These are phyloP conservation scores for Echeveria elegans DNA, from an alignment of 164 flowering plant species.

Conservation along the genomic window DNA sequence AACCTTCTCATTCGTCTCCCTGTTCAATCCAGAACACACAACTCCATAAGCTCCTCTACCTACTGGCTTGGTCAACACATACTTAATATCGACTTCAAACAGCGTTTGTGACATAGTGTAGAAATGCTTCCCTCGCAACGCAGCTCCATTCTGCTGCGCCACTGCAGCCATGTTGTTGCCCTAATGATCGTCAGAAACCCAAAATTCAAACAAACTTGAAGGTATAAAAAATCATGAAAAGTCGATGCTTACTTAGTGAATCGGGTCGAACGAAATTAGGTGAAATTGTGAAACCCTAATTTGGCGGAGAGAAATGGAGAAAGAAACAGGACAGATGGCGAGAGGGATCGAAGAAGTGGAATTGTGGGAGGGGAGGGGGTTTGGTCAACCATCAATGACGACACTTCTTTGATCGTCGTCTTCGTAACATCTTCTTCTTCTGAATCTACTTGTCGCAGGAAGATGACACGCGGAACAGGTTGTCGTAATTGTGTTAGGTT, in stretches of 20 bases:
- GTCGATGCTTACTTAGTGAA: no score
- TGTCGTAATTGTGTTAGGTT: no score
- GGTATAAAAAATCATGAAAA: no score
- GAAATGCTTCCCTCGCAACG: conserved; percentile 27
- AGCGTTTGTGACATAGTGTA: conserved; percentile 35
- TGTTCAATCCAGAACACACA: conserved; percentile 37
- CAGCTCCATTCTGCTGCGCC: conserved; percentile 30
- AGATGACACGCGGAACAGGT: not conserved
- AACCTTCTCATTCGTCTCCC: conserved; percentile 34
- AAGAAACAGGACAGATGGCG: not conserved
- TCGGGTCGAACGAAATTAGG: no score
- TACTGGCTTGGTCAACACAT: conserved; percentile 30
- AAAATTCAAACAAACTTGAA: no score
- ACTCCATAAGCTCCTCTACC: conserved; percentile 40
- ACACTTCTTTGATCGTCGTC: not conserved
- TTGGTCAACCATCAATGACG: not conserved
- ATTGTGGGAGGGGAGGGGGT: no score
- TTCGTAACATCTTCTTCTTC: not conserved
- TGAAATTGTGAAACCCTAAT: no score
- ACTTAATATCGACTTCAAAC: conserved; percentile 33
- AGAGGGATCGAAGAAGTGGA: not conserved
- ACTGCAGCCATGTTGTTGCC: conserved; percentile 5
- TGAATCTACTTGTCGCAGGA: not conserved
- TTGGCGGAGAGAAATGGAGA: no score
- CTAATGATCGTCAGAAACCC: not conserved